Evolutionary conservation across 495 filamentous ascomycete species (phyloP).

Genomic region (Neurospora sp.): DNA sequence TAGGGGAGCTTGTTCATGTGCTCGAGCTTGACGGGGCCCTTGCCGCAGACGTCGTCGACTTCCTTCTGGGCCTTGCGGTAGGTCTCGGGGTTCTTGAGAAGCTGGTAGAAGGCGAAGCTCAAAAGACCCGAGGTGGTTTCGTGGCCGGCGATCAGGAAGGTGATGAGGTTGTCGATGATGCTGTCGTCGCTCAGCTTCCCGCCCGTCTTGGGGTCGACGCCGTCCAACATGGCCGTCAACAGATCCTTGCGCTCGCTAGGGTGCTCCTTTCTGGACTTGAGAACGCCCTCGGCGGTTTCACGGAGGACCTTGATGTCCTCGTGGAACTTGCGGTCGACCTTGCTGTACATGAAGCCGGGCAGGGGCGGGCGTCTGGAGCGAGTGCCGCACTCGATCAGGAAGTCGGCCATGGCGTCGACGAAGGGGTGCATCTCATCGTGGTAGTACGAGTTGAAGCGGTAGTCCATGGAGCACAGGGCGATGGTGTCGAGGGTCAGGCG

Average conservation of each 20-base stretch:
- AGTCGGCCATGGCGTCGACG: conserved; percentile 51
- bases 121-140: conserved; percentile 58
- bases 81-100: conserved; percentile 42
- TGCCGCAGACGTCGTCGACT: conserved; percentile 53
- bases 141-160: conserved; percentile 64
- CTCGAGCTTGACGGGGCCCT: conserved; percentile 51
- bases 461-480: conserved; percentile 63
- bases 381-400: conserved; percentile 45
- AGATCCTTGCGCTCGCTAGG: conserved; percentile 56
- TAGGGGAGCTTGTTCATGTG: conserved; percentile 52
- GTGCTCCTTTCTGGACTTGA: conserved; percentile 47
- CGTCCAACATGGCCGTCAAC: conserved; percentile 58
- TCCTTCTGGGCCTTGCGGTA: conserved; percentile 48
- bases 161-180: conserved; percentile 64
- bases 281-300: conserved; percentile 46
- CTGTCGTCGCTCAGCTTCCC: conserved; percentile 48
- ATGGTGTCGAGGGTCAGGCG: conserved; percentile 65
- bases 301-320: conserved; percentile 47
- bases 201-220: conserved; percentile 58
- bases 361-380: conserved; percentile 42
- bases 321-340: conserved; percentile 46
- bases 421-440: conserved; percentile 58
- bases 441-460: conserved; percentile 69
- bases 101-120: conserved; percentile 48
- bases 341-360: conserved; percentile 39